These are phyloP conservation scores for Paramecium sexaurelia DNA, from an alignment of 73 alveolate species.

Conservation along the genomic window DNA sequence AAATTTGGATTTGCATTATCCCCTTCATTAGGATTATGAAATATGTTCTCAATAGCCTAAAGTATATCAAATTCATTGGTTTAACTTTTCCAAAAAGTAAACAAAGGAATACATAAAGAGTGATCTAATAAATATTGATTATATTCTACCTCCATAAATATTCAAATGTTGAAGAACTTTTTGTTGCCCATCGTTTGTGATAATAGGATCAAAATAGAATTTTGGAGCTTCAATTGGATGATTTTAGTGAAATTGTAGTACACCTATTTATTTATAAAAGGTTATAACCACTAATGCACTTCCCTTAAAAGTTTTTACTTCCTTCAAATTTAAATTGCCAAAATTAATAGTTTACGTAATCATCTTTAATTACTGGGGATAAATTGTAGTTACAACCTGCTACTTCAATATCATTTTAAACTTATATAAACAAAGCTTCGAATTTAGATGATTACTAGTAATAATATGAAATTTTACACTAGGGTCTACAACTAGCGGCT, in stretches of 20 bases:
- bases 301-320: neutral
- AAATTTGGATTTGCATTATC: neutral
- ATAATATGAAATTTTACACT: neutral
- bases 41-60: neutral
- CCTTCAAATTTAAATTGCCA: neutral
- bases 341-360: neutral
- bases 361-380: neutral
- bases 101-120: neutral
- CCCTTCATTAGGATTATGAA: neutral
- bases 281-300: neutral
- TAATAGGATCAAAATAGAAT: neutral
- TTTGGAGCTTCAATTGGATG: neutral
- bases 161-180: neutral
- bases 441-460: too few relatives aligned
- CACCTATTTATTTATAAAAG: neutral
- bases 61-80: neutral
- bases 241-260: neutral
- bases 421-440: too few relatives aligned
- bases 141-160: neutral
- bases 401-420: too few relatives aligned
- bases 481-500: neutral
- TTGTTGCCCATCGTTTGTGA: neutral
- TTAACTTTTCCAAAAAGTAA: neutral
- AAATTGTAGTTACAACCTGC: neutral
- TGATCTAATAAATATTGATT: neutral